phyloP scores from a whole-genome alignment of 2,329 filamentous ascomycete species.

The Cryphonectria parasitica region DNA sequence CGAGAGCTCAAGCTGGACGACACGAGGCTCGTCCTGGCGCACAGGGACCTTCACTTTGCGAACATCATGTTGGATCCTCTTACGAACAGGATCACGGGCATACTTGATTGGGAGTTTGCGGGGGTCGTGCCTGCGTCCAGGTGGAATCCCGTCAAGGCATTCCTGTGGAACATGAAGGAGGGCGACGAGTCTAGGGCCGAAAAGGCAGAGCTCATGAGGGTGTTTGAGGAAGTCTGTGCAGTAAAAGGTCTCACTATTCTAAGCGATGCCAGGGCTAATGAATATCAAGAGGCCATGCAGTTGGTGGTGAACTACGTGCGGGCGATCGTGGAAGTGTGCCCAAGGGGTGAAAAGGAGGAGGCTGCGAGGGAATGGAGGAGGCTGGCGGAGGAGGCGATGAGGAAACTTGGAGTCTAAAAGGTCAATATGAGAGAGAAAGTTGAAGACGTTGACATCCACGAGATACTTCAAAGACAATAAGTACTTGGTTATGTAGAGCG shows the following conservation, averaged over 20 bases:
- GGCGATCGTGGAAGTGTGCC: slow-evolving; percentile 38
- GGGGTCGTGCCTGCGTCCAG: slow-evolving; percentile 40
- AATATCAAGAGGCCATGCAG: slow-evolving; percentile 36
- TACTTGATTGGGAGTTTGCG: slow-evolving; percentile 46
- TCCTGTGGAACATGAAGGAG: slow-evolving; percentile 40
- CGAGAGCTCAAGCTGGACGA: slow-evolving; percentile 31
- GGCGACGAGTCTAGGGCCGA: slow-evolving; percentile 32
- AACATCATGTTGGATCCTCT: slow-evolving; percentile 41
- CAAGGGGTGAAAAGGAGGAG: slow-evolving; percentile 32
- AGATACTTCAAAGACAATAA: no score
- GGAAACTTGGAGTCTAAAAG: slow-evolving; percentile 27
- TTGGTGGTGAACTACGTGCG: slow-evolving; percentile 35
- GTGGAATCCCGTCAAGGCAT: slow-evolving; percentile 43
- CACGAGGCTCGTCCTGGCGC: slow-evolving; percentile 37
- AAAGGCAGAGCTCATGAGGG: slow-evolving; percentile 32
- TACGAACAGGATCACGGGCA: slow-evolving; percentile 36
- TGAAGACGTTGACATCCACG: no score
- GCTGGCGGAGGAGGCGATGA: slow-evolving; percentile 25
- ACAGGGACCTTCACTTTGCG: slow-evolving; percentile 44
- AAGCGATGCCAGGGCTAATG: slow-evolving; percentile 25
- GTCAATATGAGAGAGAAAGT: not conserved
- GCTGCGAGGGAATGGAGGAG: slow-evolving; percentile 30
- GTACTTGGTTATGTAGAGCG: no score
- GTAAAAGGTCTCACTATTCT: slow-evolving; percentile 31
- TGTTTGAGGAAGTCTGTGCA: slow-evolving; percentile 35